phyloP scores from a whole-genome alignment of 129 eudicot species.

The Tagetes erecta region DNA sequence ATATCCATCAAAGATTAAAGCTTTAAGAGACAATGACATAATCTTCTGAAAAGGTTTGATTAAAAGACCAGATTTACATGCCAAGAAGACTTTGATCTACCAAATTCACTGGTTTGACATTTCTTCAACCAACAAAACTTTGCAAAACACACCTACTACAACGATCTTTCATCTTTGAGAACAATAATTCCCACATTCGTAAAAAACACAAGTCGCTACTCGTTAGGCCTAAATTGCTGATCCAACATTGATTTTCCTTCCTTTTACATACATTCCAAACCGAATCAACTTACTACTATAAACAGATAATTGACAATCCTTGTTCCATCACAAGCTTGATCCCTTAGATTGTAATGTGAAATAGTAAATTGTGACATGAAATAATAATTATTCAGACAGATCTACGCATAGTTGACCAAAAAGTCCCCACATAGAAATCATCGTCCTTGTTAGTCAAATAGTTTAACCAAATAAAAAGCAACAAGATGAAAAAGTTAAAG shows the following conservation, averaged over 20 bases:
- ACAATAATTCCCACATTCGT: conserved; percentile 14
- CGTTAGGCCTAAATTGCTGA: conserved; percentile 7
- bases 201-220: background rate
- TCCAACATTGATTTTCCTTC: conserved; percentile 8
- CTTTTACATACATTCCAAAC: conserved; percentile 3
- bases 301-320: background rate
- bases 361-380: background rate
- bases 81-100: background rate
- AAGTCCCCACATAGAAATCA: conserved; percentile 39
- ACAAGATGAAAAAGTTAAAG: conserved; percentile 21
- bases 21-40: conserved; percentile 18
- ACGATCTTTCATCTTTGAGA: background rate
- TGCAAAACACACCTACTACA: background rate
- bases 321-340: conserved; percentile 17
- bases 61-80: conserved; percentile 18
- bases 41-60: conserved; percentile 21
- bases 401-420: conserved; percentile 27
- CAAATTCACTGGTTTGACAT: background rate
- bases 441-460: conserved; percentile 29
- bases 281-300: conserved; percentile 3
- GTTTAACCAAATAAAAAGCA: conserved; percentile 18
- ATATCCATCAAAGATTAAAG: conserved; percentile 17
- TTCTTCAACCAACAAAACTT: conserved; percentile 14
- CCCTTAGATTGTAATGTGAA: conserved; percentile 31
- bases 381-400: conserved; percentile 22